phyloP scores from a whole-genome alignment of 331 rosid species.

The Ulmus americana region DNA sequence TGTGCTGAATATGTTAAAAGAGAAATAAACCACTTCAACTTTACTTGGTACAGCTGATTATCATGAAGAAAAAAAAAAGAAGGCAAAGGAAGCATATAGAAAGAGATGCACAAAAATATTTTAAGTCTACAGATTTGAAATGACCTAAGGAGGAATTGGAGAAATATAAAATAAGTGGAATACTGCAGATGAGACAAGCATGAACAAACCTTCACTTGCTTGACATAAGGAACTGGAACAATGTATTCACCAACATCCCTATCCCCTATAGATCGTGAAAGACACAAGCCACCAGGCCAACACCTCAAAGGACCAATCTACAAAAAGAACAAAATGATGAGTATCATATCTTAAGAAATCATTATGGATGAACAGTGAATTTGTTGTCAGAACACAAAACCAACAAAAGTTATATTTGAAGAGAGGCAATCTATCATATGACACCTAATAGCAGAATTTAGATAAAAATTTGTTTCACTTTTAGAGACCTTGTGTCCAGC shows the following conservation, averaged over 20 bases:
- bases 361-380: neutral
- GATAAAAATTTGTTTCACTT: constrained; percentile 7
- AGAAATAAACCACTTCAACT: neutral
- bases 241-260: constrained; percentile 85
- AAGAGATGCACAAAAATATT: neutral
- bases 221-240: constrained; percentile 91
- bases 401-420: neutral
- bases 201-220: constrained; percentile 82
- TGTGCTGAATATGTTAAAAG: neutral
- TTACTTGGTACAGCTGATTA: neutral
- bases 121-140: too few relatives aligned
- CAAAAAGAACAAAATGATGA: constrained; percentile 13
- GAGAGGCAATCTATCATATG: constrained; percentile 6
- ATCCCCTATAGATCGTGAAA: constrained; percentile 94
- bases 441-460: neutral
- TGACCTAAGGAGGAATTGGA: constrained; percentile 6
- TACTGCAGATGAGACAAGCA: constrained; percentile 7
- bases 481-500: neutral
- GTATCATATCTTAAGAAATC: neutral
- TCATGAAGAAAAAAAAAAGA: neutral
- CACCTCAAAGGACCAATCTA: constrained; percentile 97
- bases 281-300: constrained; percentile 99
- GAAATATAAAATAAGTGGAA: constrained; percentile 18
- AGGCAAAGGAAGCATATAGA: neutral
- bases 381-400: neutral